phyloP scores from a whole-genome alignment of 208 protist genomes.

The Leptomonas seymouri region DNA sequence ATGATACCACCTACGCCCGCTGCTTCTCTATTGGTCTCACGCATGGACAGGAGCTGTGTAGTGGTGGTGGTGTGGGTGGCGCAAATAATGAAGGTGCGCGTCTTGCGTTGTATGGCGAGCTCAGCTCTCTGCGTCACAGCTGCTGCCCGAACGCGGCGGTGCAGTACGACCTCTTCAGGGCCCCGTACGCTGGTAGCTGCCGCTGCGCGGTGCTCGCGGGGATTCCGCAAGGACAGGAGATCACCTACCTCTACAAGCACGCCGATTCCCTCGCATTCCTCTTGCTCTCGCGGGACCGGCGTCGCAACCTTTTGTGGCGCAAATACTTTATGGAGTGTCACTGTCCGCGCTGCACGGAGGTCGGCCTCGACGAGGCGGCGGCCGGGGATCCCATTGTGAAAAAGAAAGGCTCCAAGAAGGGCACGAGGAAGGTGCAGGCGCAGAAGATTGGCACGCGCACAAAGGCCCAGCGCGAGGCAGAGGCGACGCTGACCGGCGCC shows the following conservation, averaged over 20 bases:
- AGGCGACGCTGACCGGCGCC: constrained; percentile 45
- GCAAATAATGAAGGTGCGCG: constrained; percentile 16
- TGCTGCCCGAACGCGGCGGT: constrained; percentile 53
- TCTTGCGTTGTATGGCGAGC: constrained; percentile 45
- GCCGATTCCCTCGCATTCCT: constrained; percentile 56
- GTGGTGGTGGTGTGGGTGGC: not conserved
- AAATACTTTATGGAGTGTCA: constrained; percentile 52
- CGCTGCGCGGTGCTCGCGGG: constrained; percentile 40
- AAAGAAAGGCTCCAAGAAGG: not conserved
- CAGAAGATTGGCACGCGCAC: constrained; percentile 16
- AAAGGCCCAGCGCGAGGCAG: constrained; percentile 27
- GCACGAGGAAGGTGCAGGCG: constrained; percentile 2
- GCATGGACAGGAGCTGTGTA: constrained; percentile 35
- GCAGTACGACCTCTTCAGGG: constrained; percentile 38
- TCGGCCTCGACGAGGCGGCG: constrained; percentile 4
- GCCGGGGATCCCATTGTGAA: not conserved
- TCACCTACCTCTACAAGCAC: constrained; percentile 50
- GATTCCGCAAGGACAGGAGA: constrained; percentile 40
- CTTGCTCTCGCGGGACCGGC: constrained; percentile 49
- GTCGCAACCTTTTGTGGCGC: constrained; percentile 36
- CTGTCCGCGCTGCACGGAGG: constrained; percentile 45
- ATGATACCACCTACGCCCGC: constrained; percentile 33
- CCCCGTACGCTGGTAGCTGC: constrained; percentile 42
- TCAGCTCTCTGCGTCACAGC: constrained; percentile 48
- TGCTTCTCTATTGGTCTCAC: constrained; percentile 40